Evolutionary conservation across 1,284 basidiomycete species (phyloP).

Genomic region (Cystobasidium pallidum): DNA sequence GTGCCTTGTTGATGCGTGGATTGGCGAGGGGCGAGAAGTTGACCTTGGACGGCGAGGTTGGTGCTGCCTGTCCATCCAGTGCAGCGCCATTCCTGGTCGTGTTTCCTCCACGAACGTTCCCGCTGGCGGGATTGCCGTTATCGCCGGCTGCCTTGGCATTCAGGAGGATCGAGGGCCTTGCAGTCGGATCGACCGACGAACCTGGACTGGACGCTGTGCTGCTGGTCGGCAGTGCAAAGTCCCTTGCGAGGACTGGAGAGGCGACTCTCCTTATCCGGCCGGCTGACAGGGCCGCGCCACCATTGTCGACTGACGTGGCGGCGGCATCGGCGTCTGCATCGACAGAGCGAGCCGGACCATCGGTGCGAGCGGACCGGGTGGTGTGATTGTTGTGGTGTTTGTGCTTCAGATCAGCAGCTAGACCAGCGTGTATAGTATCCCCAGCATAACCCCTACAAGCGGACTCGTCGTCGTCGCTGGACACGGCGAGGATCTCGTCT

Average conservation of each 20-base stretch:
- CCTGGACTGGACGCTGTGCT: not conserved
- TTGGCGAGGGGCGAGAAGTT: conserved; percentile 20
- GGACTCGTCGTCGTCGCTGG: conserved; percentile 16
- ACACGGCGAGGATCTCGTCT: not conserved
- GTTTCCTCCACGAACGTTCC: no score
- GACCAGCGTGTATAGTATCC: not conserved
- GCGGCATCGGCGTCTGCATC: not conserved
- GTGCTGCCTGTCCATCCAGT: no score
- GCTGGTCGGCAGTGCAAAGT: not conserved
- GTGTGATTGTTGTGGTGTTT: not conserved
- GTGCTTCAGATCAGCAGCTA: not conserved
- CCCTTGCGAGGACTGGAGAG: conserved; percentile 14
- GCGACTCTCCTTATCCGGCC: not conserved
- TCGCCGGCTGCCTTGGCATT: not conserved
- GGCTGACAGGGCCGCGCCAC: not conserved
- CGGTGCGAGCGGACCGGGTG: no score
- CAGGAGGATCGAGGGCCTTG: conserved; percentile 14
- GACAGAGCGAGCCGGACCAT: no score
- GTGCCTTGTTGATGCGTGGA: conserved; percentile 17
- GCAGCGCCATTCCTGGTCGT: not conserved
- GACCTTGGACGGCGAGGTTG: conserved; percentile 2
- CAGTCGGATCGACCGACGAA: not conserved
- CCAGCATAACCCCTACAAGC: conserved; percentile 26
- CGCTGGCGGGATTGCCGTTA: no score
- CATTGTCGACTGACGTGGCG: conserved; percentile 6